Conservation (phyloP, 352 stramenopile genomes). For the Phytophthora syringae region DNA sequence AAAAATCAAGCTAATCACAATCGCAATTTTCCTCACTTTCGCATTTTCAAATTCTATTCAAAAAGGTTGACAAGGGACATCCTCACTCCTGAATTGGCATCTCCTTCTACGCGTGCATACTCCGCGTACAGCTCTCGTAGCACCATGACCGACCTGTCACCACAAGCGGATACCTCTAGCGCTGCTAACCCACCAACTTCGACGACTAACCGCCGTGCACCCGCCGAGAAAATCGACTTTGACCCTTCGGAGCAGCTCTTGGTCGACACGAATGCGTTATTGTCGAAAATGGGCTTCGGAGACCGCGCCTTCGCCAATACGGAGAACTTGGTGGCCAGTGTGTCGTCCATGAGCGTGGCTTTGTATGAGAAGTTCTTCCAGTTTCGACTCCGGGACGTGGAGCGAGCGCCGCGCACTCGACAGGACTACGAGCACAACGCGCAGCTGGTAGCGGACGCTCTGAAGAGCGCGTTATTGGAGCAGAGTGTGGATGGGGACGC, state of each 20-base stretch:
- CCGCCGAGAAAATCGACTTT: slow-evolving; percentile 14
- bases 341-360: slow-evolving; percentile 92
- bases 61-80: slow-evolving; percentile 6
- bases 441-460: slow-evolving; percentile 84
- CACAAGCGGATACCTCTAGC: slow-evolving; percentile 4
- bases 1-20: background rate
- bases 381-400: slow-evolving; percentile 73
- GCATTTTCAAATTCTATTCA: slow-evolving; percentile 29
- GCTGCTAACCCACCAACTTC: slow-evolving; percentile 8
- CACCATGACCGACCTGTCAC: slow-evolving; percentile 12
- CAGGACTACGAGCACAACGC: slow-evolving; percentile 90
- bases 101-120: slow-evolving; percentile 8
- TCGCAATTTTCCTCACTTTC: slow-evolving; percentile 30
- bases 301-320: slow-evolving; percentile 77
- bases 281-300: slow-evolving; percentile 80
- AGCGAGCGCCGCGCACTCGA: slow-evolving; percentile 60
- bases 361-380: slow-evolving; percentile 93
- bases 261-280: slow-evolving; percentile 74
- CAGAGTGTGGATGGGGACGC: slow-evolving; percentile 42
- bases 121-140: slow-evolving; percentile 1
- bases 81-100: slow-evolving; percentile 18
- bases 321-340: slow-evolving; percentile 84
- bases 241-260: slow-evolving; percentile 24
- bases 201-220: slow-evolving; percentile 3
- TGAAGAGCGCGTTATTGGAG: slow-evolving; percentile 74